phyloP scores from a whole-genome alignment of 345 rosid genomes.

The Alliaria petiolata region DNA sequence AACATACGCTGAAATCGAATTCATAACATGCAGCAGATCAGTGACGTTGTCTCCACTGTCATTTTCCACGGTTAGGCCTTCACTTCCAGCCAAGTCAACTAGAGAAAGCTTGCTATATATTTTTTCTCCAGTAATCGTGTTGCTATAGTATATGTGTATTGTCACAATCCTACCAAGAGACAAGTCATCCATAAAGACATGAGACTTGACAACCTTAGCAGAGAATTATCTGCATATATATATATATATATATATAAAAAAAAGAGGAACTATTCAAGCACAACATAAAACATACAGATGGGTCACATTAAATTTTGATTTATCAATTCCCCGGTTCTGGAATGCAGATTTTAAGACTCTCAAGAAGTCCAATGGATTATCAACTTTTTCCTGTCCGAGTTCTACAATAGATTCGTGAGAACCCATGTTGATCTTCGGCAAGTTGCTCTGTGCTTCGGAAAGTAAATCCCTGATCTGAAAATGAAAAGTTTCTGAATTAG shows the following conservation, averaged over 20 bases:
- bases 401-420: slow-evolving; percentile 50
- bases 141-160: slow-evolving; percentile 73
- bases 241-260: too few relatives aligned
- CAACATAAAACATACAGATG: slow-evolving; percentile 68
- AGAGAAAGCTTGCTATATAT: slow-evolving; percentile 91
- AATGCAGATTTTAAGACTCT: slow-evolving; percentile 66
- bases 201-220: slow-evolving; percentile 16
- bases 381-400: slow-evolving; percentile 64
- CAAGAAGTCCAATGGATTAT: slow-evolving; percentile 78
- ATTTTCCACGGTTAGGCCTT: slow-evolving; percentile 65
- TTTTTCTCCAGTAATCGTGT: slow-evolving; percentile 78
- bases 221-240: background rate
- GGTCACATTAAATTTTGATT: slow-evolving; percentile 62
- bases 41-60: slow-evolving; percentile 86
- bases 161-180: slow-evolving; percentile 63
- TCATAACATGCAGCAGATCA: slow-evolving; percentile 89
- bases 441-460: slow-evolving; percentile 44
- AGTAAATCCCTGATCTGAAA: slow-evolving; percentile 77
- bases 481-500: slow-evolving; percentile 28
- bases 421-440: slow-evolving; percentile 58
- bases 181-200: slow-evolving; percentile 25
- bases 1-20: slow-evolving; percentile 89
- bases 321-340: slow-evolving; percentile 59
- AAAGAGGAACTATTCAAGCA: slow-evolving; percentile 1
- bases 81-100: slow-evolving; percentile 96